phyloP scores from a whole-genome alignment of 1,284 basidiomycete species.

The Trichosporon sp. region DNA sequence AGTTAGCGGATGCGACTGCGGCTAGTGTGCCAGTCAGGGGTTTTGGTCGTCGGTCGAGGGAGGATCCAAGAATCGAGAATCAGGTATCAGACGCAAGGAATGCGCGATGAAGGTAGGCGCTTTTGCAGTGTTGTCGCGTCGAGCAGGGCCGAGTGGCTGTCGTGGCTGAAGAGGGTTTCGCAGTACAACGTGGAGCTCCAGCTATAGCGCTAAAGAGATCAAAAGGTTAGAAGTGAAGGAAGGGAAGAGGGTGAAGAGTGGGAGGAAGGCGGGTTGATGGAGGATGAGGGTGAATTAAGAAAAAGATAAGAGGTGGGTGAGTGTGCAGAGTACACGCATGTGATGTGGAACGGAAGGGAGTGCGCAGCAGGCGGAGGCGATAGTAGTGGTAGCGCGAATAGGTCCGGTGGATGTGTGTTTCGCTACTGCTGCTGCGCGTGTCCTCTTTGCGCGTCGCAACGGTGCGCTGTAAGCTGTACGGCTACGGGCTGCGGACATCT shows the following conservation, averaged over 20 bases:
- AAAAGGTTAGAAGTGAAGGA: not conserved
- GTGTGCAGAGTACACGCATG: too few species aligned
- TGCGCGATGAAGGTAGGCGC: not conserved
- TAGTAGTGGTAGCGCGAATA: too few species aligned
- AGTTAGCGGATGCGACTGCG: not conserved
- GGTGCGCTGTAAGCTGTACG: too few species aligned
- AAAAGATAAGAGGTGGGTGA: too few species aligned
- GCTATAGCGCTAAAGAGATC: not conserved
- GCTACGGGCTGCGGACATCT: too few species aligned
- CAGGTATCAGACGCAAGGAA: not conserved
- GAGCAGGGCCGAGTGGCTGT: not conserved
- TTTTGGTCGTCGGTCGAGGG: not conserved
- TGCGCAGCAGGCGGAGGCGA: too few species aligned
- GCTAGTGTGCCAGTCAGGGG: not conserved
- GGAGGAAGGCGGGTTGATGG: too few species aligned
- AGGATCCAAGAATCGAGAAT: not conserved
- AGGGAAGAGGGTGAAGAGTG: not conserved
- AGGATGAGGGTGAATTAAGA: too few species aligned
- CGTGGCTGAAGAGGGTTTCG: not conserved
- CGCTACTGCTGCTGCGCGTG: too few species aligned
- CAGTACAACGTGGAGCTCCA: not conserved
- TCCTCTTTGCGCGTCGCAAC: too few species aligned
- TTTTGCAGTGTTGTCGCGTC: not conserved
- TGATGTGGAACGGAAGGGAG: too few species aligned
- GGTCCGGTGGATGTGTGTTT: too few species aligned